Conservation (phyloP, 805 yeast species). For the Scheffersomyces lignosus region DNA sequence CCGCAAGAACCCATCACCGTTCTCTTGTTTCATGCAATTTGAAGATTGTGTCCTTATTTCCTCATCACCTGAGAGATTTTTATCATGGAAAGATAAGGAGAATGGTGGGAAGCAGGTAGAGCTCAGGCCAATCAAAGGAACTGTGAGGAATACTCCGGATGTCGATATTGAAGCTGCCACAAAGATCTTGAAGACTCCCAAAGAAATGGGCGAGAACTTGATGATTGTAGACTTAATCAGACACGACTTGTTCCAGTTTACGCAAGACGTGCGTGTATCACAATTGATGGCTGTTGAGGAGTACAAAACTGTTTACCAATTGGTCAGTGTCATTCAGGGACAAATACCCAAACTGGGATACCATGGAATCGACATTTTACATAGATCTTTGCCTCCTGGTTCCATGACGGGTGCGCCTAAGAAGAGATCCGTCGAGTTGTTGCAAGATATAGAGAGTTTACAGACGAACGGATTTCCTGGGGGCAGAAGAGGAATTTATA, state of each 20-base stretch:
- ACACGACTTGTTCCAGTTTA: constrained; percentile 77
- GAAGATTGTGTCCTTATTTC: constrained; percentile 66
- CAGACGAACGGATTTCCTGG: constrained; percentile 31
- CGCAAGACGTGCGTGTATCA: constrained; percentile 65
- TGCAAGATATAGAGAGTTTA: constrained; percentile 56
- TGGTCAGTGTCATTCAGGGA: constrained; percentile 88
- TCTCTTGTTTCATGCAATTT: constrained; percentile 76
- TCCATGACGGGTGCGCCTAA: constrained; percentile 99
- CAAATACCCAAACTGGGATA: constrained; percentile 37
- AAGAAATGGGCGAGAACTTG: constrained; percentile 92
- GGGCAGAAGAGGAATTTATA: constrained; percentile 77
- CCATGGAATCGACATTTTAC: constrained; percentile 76
- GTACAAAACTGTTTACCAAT: constrained; percentile 84
- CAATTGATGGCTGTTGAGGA: constrained; percentile 91
- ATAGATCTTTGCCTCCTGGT: constrained; percentile 89
- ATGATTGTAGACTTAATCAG: constrained; percentile 97
- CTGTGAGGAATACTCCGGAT: constrained; percentile 66
- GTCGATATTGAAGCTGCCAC: constrained; percentile 62
- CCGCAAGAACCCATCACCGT: constrained; percentile 85
- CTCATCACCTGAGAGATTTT: constrained; percentile 92
- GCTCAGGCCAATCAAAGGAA: constrained; percentile 94
- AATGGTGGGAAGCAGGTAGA: constrained; percentile 51
- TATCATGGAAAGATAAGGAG: constrained; percentile 65
- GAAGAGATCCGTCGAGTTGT: constrained; percentile 81
- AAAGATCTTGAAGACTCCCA: constrained; percentile 70